phyloP scores from a whole-genome alignment of 495 filamentous ascomycete genomes.

The Bacidia gigantensis region DNA sequence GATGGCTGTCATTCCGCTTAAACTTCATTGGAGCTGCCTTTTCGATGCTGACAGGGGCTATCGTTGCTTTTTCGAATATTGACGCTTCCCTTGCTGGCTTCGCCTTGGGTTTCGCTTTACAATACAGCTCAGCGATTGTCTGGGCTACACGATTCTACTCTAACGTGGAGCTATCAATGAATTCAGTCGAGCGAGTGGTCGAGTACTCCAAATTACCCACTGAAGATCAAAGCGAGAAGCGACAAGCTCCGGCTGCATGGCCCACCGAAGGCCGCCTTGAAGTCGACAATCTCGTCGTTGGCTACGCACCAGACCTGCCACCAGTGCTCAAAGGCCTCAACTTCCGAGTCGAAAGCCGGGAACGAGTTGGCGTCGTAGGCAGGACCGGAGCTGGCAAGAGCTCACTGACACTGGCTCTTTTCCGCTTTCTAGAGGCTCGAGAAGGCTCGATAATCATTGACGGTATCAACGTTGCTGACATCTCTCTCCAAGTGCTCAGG shows the following conservation, averaged over 20 bases:
- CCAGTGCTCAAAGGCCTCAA: constrained; percentile 17
- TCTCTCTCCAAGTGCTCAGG: constrained; percentile 19
- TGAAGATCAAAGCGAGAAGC: background rate
- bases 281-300: constrained; percentile 17
- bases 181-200: constrained; percentile 50
- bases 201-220: constrained; percentile 32
- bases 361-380: constrained; percentile 24
- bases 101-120: constrained; percentile 42
- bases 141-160: constrained; percentile 45
- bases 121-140: constrained; percentile 27
- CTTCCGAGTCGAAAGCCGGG: constrained; percentile 18
- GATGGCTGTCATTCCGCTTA: constrained; percentile 66
- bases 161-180: constrained; percentile 55
- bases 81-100: constrained; percentile 53
- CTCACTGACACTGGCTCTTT: constrained; percentile 18
- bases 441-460: constrained; percentile 20
- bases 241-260: constrained; percentile 16
- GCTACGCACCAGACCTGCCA: constrained; percentile 13
- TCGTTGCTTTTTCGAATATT: constrained; percentile 31
- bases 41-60: constrained; percentile 42
- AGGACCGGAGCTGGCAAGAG: constrained; percentile 27
- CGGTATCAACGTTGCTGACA: constrained; percentile 15
- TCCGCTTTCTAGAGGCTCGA: constrained; percentile 22
- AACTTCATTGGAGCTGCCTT: constrained; percentile 33
- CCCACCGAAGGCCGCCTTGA: constrained; percentile 20